Evolutionary conservation across 31 red algal species (phyloP).

Genomic region (Endocladia muricata): DNA sequence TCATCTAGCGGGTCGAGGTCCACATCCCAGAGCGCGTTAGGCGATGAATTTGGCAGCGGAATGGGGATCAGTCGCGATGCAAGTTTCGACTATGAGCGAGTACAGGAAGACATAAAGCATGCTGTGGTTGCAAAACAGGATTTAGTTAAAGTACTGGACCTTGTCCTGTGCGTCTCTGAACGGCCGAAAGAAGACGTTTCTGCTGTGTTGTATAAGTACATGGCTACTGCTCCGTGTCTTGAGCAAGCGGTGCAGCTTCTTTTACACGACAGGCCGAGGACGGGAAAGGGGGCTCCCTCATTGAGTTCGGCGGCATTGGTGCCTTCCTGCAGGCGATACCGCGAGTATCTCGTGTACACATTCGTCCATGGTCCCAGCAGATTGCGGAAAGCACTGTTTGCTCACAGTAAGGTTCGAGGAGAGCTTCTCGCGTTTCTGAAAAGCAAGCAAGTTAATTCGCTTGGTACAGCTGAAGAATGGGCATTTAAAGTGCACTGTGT

Average conservation of each 20-base stretch:
- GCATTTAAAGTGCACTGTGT: not conserved
- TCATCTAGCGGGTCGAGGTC: not conserved
- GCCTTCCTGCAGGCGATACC: not conserved
- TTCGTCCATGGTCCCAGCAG: not conserved
- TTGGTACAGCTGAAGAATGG: not conserved
- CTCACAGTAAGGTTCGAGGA: not conserved
- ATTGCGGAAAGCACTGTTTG: not conserved
- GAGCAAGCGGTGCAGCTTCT: not conserved
- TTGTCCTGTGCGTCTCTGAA: not conserved
- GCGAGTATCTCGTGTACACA: not conserved
- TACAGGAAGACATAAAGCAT: not conserved
- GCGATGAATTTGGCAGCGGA: not conserved
- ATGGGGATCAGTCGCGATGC: not conserved
- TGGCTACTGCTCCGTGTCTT: not conserved
- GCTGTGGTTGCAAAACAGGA: not conserved
- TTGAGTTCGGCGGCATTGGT: not conserved
- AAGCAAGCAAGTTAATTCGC: not conserved
- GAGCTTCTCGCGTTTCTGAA: slow-evolving; percentile 9
- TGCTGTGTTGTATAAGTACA: not conserved
- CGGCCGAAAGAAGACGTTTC: not conserved
- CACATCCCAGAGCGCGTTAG: not conserved
- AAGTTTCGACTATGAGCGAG: not conserved
- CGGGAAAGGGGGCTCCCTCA: not conserved
- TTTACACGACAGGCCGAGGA: not conserved
- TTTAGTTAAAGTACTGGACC: not conserved